Percentiles rank a stretch among this genome's conserved stretches.
These are phyloP conservation scores for Rhipidocladum racemiflorum DNA, from an alignment of 176 grass and related monocot genomes.

Conservation along the genomic window DNA sequence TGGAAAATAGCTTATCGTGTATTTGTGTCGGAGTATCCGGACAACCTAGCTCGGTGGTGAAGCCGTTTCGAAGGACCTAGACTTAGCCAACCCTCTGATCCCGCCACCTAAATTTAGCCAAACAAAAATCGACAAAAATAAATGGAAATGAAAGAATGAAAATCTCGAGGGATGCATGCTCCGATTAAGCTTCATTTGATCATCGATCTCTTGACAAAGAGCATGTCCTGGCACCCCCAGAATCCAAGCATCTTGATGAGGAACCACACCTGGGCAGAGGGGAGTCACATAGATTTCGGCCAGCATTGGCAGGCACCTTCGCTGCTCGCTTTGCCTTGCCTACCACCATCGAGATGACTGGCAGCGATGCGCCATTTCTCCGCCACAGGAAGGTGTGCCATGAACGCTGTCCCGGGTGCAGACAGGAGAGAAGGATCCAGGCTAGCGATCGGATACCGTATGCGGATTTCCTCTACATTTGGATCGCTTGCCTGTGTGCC, in stretches of 20 bases:
- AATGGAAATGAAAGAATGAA: not conserved
- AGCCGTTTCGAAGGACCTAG: not conserved
- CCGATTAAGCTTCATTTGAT: not conserved
- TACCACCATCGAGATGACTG: not conserved
- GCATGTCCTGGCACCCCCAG: not conserved
- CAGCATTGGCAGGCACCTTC: not conserved
- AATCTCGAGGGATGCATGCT: not conserved
- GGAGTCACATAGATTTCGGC: not conserved
- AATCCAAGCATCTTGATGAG: conserved; percentile 17
- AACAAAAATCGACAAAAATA: not conserved
- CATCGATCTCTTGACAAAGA: not conserved
- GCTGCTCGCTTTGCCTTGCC: not conserved
- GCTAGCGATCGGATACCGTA: conserved; percentile 36
- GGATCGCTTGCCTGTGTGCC: conserved; percentile 44
- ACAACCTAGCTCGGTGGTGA: too few species aligned
- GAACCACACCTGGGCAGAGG: not conserved
- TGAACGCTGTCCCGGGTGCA: conserved; percentile 54
- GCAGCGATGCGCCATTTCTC: not conserved
- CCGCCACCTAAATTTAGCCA: conserved; percentile 32
- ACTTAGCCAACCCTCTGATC: not conserved
- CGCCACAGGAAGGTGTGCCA: conserved; percentile 10
- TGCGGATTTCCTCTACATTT: conserved; percentile 50
- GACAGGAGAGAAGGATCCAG: conserved; percentile 39
- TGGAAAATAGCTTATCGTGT: too few species aligned
- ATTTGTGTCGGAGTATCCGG: too few species aligned